Evolutionary conservation across 345 rosid genomes (phyloP), one percentile per base, ranked within the genome.

Genomic region (Stellera chamaejasme): DNA sequence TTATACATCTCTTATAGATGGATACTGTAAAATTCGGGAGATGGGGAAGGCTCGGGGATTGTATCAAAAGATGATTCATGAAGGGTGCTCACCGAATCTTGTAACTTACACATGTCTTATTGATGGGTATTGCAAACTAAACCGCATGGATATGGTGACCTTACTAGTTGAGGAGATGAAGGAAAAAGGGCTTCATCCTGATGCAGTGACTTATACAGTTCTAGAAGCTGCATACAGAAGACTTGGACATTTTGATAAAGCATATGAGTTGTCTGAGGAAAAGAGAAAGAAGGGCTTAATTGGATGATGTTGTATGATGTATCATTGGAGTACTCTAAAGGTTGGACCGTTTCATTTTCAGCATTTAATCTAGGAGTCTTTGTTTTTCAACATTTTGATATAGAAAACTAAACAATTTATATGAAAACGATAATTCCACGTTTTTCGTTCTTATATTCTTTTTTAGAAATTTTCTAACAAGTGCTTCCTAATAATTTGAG

Each of bases 71-170:
- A 79, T 77, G 81, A 48, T 23, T 47, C 39, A 6, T 15, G 55
- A 26, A 60, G 77, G 72, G 26, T 64, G 57, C 47, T 15, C 43
- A 41, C 78, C 82, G 43, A 80, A 66, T 54, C 72, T 75, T 54
- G 66, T 62, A 42, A 77, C 83, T 49, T 82, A 73, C 58, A 79
- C 81, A 41, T 69, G 79, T 59, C 60, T 82, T 52, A 72, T 80
- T 54, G 72, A 69, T 67, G 85, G 85, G 16, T 75, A 65, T 61
- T 78, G 54, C 59, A 74, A 73, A 63, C 23, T 60, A 58, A 42
- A 54, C 10, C 75, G 72, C 51, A 50, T 75, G 77, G 89, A 82
- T 72, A 57, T 60, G 72, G 83, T 65, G 6, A 44, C 48, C 51
- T 54, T n/a, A 32, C 53, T 75, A 68, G n/a, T 77, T 42, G 65